Evolutionary conservation across 2,329 filamentous ascomycete genomes (phyloP).

Genomic region (Diaporthe sp.): DNA sequence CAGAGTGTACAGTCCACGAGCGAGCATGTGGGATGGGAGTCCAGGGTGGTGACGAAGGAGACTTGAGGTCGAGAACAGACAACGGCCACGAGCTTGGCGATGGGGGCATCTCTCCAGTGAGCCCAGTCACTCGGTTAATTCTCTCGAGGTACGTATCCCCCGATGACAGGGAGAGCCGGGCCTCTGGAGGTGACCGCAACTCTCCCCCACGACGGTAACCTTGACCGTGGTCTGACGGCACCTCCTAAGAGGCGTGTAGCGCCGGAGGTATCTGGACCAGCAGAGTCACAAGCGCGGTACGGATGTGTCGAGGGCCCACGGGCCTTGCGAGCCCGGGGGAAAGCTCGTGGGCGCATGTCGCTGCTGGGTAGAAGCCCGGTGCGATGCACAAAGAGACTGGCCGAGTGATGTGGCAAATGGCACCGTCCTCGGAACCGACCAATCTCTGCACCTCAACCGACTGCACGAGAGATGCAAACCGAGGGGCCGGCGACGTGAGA

Average conservation of each 20-base stretch:
- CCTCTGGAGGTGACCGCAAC: conserved; percentile 33
- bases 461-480: conserved; percentile 42
- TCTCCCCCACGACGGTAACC: conserved; percentile 25
- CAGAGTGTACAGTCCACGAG: conserved; percentile 31
- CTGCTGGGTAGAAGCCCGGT: conserved; percentile 44
- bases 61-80: conserved; percentile 23
- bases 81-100: conserved; percentile 33
- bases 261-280: conserved; percentile 30
- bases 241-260: conserved; percentile 16
- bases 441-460: conserved; percentile 46
- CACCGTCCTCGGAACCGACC: conserved; percentile 48
- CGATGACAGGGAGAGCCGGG: conserved; percentile 33
- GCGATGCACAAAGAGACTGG: conserved; percentile 49
- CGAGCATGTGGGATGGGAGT: conserved; percentile 30
- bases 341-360: conserved; percentile 33
- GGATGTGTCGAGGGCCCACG: conserved; percentile 28
- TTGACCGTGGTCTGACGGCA: conserved; percentile 31
- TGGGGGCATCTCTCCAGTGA: conserved; percentile 26
- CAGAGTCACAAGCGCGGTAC: conserved; percentile 35
- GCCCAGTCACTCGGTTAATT: conserved; percentile 27
- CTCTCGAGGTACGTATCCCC: conserved; percentile 30
- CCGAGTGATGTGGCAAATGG: conserved; percentile 58
- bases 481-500: conserved; percentile 33
- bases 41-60: conserved; percentile 25
- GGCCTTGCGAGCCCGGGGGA: conserved; percentile 38